Base-by-base conservation (phyloP, 2,329 filamentous ascomycete species). In the Hypoxylon sp. region DNA sequence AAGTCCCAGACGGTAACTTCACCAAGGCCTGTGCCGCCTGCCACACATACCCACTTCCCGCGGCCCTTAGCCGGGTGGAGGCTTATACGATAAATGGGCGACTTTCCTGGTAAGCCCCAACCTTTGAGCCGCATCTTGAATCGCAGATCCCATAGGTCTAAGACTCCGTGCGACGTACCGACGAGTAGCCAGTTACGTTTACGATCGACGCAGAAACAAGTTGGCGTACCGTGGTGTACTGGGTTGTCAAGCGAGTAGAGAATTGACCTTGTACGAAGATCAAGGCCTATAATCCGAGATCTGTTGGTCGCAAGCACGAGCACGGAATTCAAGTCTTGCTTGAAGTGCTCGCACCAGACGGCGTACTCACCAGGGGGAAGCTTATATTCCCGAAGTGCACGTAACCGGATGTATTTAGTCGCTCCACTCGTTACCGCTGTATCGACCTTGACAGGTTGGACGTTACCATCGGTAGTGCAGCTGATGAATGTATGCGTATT, bases 1-100 rank as follows among this genome's bases (percentile, higher is more conserved):
- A 98, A 85, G 76, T 98, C 96, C 96, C 96, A 99, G 0, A 97
- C 92, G 0, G 94, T 97, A 33, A 99, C 89, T 77, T 99, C 96
- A 14, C 94, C 94, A 68, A 93, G 90, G 3, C 90, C 92, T 6
- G 92, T 97, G 8, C 95, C 94, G 14, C 95, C 94, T 2, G 94
- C 91, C 8, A 98, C 91, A 78, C 94, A 97, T 0, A 98, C 88
- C 88, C 93, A 95, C 78, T 91, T 91, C 10, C 92, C 92, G 47
- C 93, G 89, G 0, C 92, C 92, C 77, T 91, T 93, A 24, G 87
- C 87, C 0, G 94, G 94, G 76, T 97, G 94, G 0, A 97, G 84
- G 63, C 89, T 86, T 14, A 99, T 85, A 33, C 94, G 88, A 74
- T 95, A 91, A 69, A 98, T 93, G 17, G 93, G 86, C 0, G 91